Evolutionary conservation across 345 rosid species (phyloP), one percentile per base, ranked within the genome.

Genomic region (Geranium brycei): DNA sequence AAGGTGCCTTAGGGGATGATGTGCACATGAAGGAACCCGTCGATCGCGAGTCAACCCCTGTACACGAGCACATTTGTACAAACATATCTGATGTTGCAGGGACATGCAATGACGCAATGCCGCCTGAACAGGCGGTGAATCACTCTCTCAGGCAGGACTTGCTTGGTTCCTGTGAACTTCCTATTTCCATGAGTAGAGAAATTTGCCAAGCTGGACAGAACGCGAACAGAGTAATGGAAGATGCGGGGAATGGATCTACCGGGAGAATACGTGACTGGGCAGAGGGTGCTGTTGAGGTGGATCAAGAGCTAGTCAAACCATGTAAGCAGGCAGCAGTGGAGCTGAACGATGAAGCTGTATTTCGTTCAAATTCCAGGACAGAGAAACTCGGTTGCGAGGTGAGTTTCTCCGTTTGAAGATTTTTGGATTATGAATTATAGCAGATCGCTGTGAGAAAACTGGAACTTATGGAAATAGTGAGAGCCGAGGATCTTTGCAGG

Each of bases 391-490:
- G 69, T 62, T 41, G 62, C 70, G 6, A 64, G 73, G 58, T 79
- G 75, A 62, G 75, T 64, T 47, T 23, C 28, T 23, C 28, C 28
- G 12, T 62, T 58, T 19, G 83, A 77, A 72, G 80, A 70, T 69
- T 13, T 23, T 65, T 41, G 83, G 74, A 57, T 68, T 63, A 66
- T 80, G 75, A 57, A 77, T 79, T 0, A 67, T 40, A 4, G 76
- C 72, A 1, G 83, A 76, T 69, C 68, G 75, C 28, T 23, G 1
- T 19, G 84, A 76, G 65, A 80, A 73, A 62, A 79, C 64, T 56
- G 73, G 76, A 5, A 77, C 84, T 71, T 66, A 68, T 55, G 83
- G 70, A 70, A 80, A 81, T 60, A 79, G 76, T 62, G 70, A 66
- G 70, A 64, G 71, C 65, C 69, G 32, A 0, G 76, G 69, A 31